These are phyloP conservation scores for Penicillium flavigenum DNA, from an alignment of 495 filamentous ascomycete genomes.

Conservation along the genomic window DNA sequence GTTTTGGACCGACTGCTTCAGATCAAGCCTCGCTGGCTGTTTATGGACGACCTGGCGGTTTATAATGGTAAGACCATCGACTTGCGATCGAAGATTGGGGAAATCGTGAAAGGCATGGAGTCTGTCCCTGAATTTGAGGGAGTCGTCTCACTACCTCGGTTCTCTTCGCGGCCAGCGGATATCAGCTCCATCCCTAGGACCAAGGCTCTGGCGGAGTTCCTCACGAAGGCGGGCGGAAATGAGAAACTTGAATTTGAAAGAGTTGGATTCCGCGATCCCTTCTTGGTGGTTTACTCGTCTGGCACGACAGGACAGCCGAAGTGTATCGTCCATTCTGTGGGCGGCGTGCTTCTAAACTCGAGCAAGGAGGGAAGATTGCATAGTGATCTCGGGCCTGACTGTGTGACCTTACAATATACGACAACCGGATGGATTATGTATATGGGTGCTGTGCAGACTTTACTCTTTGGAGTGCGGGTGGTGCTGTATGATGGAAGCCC, in stretches of 20 bases:
- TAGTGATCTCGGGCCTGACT: constrained; percentile 47
- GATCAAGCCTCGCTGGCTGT: constrained; percentile 68
- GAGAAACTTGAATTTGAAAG: constrained; percentile 54
- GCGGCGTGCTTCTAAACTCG: constrained; percentile 29
- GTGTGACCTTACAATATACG: constrained; percentile 56
- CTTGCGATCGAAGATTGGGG: constrained; percentile 66
- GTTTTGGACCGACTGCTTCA: constrained; percentile 72
- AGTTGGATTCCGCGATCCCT: constrained; percentile 53
- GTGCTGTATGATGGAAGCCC: constrained; percentile 78
- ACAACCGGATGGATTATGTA: constrained; percentile 90
- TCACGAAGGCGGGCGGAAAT: constrained; percentile 41
- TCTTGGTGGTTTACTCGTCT: constrained; percentile 73
- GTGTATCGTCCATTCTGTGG: constrained; percentile 66
- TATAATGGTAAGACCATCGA: constrained; percentile 78
- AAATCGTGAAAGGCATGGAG: constrained; percentile 61
- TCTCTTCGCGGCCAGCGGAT: constrained; percentile 54
- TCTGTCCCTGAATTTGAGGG: constrained; percentile 59
- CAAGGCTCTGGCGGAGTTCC: constrained; percentile 53
- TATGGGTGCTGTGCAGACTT: constrained; percentile 50
- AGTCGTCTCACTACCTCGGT: constrained; percentile 65
- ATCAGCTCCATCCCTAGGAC: constrained; percentile 54
- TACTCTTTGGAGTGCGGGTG: constrained; percentile 56
- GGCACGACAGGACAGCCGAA: constrained; percentile 82
- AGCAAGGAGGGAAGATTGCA: constrained; percentile 65
- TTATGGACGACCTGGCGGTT: constrained; percentile 73